Percentiles rank a stretch among this genome's conserved stretches.
phyloP scores from a whole-genome alignment of 768 basidiomycete genomes.

The Tulasnella sp. region DNA sequence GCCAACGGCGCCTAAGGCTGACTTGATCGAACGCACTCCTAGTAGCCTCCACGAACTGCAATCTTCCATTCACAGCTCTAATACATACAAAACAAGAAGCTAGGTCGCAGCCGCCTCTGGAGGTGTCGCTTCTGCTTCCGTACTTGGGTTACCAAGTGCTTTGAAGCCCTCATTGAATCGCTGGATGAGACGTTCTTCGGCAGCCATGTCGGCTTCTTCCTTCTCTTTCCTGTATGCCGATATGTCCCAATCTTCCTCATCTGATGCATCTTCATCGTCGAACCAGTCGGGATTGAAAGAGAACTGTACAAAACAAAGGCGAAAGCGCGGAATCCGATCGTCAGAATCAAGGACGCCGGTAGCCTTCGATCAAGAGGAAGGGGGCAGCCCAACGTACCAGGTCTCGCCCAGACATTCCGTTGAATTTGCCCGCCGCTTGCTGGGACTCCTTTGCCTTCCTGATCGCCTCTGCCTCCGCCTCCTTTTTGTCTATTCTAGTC shows the following conservation, averaged over 20 bases:
- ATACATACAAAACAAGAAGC: neutral
- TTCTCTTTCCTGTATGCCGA: constrained; percentile 58
- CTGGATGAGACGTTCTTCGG: constrained; percentile 53
- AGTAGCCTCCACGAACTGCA: neutral
- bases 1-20: neutral
- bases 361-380: constrained; percentile 8
- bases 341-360: neutral
- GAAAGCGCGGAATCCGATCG: neutral
- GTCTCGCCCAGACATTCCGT: constrained; percentile 94
- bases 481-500: constrained; percentile 91
- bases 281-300: constrained; percentile 96
- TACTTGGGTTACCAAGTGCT: neutral
- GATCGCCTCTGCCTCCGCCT: constrained; percentile 76
- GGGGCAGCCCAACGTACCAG: constrained; percentile 53
- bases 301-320: constrained; percentile 53
- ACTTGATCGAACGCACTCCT: neutral
- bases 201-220: constrained; percentile 56
- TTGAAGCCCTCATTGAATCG: constrained; percentile 32
- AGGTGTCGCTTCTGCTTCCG: neutral
- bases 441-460: constrained; percentile 79
- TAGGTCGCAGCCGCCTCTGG: neutral
- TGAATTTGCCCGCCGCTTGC: constrained; percentile 80
- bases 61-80: neutral
- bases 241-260: constrained; percentile 50
- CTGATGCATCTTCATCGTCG: constrained; percentile 63